Evolutionary conservation across 2,329 filamentous ascomycete genomes (phyloP), one percentile per base, ranked within the genome.

Genomic region (Torrubiella hemipterigena): DNA sequence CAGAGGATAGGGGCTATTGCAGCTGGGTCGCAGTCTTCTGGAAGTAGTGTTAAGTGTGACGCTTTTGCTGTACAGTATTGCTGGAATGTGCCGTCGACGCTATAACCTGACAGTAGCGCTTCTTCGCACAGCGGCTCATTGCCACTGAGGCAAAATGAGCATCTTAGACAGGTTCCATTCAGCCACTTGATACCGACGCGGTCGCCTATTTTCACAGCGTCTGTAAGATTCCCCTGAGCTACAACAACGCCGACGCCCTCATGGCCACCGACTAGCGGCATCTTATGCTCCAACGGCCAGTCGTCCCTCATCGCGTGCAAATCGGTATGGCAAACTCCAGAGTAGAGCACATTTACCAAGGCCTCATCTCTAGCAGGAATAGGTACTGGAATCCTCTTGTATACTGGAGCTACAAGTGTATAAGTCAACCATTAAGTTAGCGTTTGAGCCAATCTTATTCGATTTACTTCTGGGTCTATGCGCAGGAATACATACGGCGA

Each of bases 181-280:
- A 95, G 67, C 86, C 86, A 95, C 66, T 85, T 94, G 58, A 96
- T 73, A 52, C 89, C 89, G 38, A 77, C 89, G 48, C 85, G 65
- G 50, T 93, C 85, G 45, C 87, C 87, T 46, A 94, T 66, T 52
- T 85, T 63, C 38, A 93, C 61, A 45, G 91, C 83, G 4, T 69
- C 61, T 41, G 91, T 85, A 21, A 93, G 70, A 13, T 79, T 65
- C 46, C 87, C 87, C 40, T 70, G 71, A 31, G 81, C 77, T 20
- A 95, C 86, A 22, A 94, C 81, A 30, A 87, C 59, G 52, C 87
- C 86, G 17, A 84, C 85, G 48, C 86, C 73, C 51, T 78, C 73
- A 56, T 78, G 78, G 29, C 85, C 85, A 51, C 87, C 87, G 35
- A 94, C 79, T 12, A 94, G 71, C 20, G 86, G 85, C 38, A 89